Evolutionary conservation across 108 stramenopile genomes (phyloP).

Genomic region (Hondaea fermentalgiana): DNA sequence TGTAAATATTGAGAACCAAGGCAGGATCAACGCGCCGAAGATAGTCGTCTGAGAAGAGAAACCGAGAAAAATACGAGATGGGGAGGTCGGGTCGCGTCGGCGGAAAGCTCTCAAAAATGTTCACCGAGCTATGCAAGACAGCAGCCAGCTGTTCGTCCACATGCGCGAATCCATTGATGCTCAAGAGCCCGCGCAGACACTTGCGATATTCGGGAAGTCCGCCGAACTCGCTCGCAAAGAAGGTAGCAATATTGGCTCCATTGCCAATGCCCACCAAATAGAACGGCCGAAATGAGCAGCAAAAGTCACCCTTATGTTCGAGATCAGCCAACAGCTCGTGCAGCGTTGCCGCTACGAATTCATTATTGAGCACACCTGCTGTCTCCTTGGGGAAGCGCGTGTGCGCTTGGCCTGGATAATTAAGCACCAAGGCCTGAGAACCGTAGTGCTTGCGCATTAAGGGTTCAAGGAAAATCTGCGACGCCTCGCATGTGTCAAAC

Average conservation of each 20-base stretch:
- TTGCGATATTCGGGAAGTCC: slow-evolving; percentile 18
- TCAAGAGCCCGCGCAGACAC: slow-evolving; percentile 33
- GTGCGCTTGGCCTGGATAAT: slow-evolving; percentile 50
- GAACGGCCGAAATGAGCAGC: slow-evolving; percentile 30
- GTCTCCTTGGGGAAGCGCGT: slow-evolving; percentile 34
- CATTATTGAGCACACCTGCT: slow-evolving; percentile 29
- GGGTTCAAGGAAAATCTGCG: slow-evolving; percentile 39
- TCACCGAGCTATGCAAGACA: slow-evolving; percentile 38
- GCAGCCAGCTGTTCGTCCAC: slow-evolving; percentile 50
- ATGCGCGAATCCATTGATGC: slow-evolving; percentile 41
- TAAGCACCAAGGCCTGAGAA: slow-evolving; percentile 45
- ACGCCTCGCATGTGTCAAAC: slow-evolving; percentile 49
- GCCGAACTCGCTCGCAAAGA: slow-evolving; percentile 30
- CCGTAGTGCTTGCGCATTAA: slow-evolving; percentile 35
- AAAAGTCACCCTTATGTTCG: slow-evolving; percentile 38
- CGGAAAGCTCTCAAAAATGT: slow-evolving; percentile 45
- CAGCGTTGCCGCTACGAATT: slow-evolving; percentile 42
- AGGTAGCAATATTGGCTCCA: slow-evolving; percentile 41
- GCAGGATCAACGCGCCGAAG: slow-evolving; percentile 35
- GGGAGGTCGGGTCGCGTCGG: slow-evolving; percentile 46
- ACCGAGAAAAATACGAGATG: slow-evolving; percentile 43
- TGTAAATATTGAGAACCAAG: slow-evolving; percentile 50
- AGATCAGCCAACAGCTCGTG: slow-evolving; percentile 47
- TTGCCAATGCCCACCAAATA: slow-evolving; percentile 47
- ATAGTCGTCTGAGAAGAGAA: slow-evolving; percentile 48